Percentiles rank a stretch among this genome's conserved stretches.
phyloP scores from a whole-genome alignment of 2,329 filamentous ascomycete species.

The Beauveria australis region DNA sequence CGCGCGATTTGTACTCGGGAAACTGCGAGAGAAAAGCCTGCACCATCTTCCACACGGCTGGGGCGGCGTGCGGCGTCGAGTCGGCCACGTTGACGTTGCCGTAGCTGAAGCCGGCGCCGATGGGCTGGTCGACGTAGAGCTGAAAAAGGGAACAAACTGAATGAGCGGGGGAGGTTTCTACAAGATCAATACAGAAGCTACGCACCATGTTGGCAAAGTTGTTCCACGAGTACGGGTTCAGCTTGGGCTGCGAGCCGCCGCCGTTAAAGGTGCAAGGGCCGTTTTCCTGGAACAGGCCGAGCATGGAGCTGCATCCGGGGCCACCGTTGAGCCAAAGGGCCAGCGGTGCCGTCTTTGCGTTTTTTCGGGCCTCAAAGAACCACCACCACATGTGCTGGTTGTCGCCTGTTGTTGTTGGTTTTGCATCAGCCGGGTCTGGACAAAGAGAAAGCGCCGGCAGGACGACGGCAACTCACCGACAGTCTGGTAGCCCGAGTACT shows the following conservation, averaged over 20 bases:
- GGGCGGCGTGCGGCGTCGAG: constrained; percentile 25
- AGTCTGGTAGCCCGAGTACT: constrained; percentile 11
- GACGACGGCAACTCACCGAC: constrained; percentile 25
- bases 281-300: constrained; percentile 34
- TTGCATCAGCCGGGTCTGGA: not conserved
- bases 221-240: constrained; percentile 38
- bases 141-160: not conserved
- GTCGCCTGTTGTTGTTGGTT: not conserved
- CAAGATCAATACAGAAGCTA: not conserved
- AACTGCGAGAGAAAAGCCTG: constrained; percentile 57
- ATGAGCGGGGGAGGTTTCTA: constrained; percentile 19
- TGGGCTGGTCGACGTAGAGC: constrained; percentile 16
- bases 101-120: constrained; percentile 25
- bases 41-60: constrained; percentile 44
- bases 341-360: constrained; percentile 21
- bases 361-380: constrained; percentile 28
- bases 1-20: constrained; percentile 50
- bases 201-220: constrained; percentile 31
- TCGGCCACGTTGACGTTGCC: constrained; percentile 1
- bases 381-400: constrained; percentile 36
- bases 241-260: constrained; percentile 24
- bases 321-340: constrained; percentile 34
- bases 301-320: constrained; percentile 31
- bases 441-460: constrained; percentile 16
- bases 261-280: constrained; percentile 37